Evolutionary conservation across 1,284 basidiomycete genomes (phyloP), one percentile per base, ranked within the genome.

Genomic region (Ustilago hordei): DNA sequence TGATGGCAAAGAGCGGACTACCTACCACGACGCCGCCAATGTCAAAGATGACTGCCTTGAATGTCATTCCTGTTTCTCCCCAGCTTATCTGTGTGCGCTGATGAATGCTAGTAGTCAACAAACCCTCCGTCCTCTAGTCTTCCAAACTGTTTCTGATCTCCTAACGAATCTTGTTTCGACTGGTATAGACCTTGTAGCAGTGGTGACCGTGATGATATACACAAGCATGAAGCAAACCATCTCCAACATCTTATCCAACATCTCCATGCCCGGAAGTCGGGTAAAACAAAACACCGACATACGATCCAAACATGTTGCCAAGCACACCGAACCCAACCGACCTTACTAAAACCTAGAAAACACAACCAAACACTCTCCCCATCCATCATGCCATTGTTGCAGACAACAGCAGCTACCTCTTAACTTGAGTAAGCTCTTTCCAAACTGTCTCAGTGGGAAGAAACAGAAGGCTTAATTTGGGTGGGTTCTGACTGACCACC

Each of bases 1-100:
- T 69, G 60, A 86, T 83, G 11, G 81, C 86, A 11, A 75, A 81
- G 9, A 86, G 66, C 0, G 86, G 86, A 7, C 82, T 84, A 0
- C 83, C 85, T 7, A 85, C 81, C 48, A 86, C 84, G 15, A 86
- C 86, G 9, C 86, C 86, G 36, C 85, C 86, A 59, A 86, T 85
- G 81, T 86, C 86, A 45, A 86, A 85, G 55, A 86, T 82, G 61
- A 78, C 59, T 1, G 73, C 75, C 48, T 75, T 75, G 56, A 68
- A 66, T 7, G 58, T 68, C 60, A 68, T 73, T 3, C 8, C 45
- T 19, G 7, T 15, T 15, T n/a, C 19, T 45, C 7, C 13, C 43
- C 7, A 19, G 43, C n/a, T 19, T 19, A 7, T 19, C 17, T 45
- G n/a, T 11, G 43, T 7, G 6, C n/a, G 43, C 19, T n/a, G n/a